A percentile compares a stretch with the other conserved stretches of the same genome.
phyloP scores from a whole-genome alignment of 441 rosid genomes.

The Euphorbia corollata region DNA sequence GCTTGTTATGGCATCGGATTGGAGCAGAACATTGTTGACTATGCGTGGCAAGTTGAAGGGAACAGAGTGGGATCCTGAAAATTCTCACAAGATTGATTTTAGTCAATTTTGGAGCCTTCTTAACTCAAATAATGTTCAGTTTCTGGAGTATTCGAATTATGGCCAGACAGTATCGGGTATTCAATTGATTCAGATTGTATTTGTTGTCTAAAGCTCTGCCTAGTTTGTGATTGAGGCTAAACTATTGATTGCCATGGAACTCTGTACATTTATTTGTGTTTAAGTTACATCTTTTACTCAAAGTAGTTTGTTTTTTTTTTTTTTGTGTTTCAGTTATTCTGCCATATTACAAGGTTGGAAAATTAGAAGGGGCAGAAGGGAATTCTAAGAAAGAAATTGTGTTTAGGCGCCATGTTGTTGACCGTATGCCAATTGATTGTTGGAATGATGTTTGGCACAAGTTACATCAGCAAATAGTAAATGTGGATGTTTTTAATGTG shows the following conservation, averaged over 20 bases:
- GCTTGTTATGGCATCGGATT: conserved; percentile 77
- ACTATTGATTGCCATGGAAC: not conserved
- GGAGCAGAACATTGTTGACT: conserved; percentile 70
- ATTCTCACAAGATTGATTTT: conserved; percentile 64
- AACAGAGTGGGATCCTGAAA: conserved; percentile 86
- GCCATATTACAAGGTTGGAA: conserved; percentile 69
- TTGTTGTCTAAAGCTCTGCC: not conserved
- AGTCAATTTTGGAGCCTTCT: conserved; percentile 71
- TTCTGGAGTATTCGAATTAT: conserved; percentile 81
- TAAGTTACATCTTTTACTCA: conserved; percentile 12
- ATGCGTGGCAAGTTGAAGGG: conserved; percentile 78
- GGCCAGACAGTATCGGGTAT: conserved; percentile 88
- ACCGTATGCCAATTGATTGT: conserved; percentile 88
- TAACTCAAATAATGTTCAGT: conserved; percentile 69
- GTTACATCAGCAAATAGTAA: conserved; percentile 81
- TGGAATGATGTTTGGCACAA: conserved; percentile 96
- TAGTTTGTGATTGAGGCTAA: not conserved
- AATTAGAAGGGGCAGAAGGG: conserved; percentile 32
- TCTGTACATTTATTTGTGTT: not conserved
- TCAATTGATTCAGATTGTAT: not conserved
- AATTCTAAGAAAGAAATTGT: conserved; percentile 50
- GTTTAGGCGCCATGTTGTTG: conserved; percentile 79
- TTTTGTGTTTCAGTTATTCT: conserved; percentile 51
- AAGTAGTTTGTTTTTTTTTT: conserved; percentile 7
- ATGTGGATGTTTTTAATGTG: conserved; percentile 72